A percentile compares a stretch with the other conserved stretches of the same genome.
Evolutionary conservation across 768 basidiomycete species (phyloP).

Genomic region (Tricholoma hemisulphureum): DNA sequence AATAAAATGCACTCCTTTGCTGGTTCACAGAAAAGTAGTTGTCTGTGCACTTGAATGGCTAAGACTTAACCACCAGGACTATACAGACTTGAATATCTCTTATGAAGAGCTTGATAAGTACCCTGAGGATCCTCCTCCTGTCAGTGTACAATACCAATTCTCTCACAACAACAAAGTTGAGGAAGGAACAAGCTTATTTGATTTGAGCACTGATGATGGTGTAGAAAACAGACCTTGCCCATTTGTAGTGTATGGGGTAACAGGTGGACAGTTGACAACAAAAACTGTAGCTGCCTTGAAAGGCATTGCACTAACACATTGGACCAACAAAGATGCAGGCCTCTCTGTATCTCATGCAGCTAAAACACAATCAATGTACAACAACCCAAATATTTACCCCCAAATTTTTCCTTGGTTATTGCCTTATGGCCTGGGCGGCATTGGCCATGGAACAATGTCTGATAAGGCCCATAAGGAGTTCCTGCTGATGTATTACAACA

Average conservation of each 20-base stretch:
- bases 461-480: no score
- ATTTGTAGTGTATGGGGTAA: slow-evolving; percentile 38
- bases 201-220: no score
- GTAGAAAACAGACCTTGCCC: no score
- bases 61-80: slow-evolving; percentile 33
- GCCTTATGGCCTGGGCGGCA: no score
- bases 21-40: neutral
- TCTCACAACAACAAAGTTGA: slow-evolving; percentile 17
- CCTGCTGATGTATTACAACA: slow-evolving; percentile 33
- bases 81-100: slow-evolving; percentile 31
- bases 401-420: neutral
- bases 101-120: slow-evolving; percentile 22
- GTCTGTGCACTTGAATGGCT: slow-evolving; percentile 32
- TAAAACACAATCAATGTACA: slow-evolving; percentile 28
- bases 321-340: slow-evolving; percentile 21
- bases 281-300: slow-evolving; percentile 18
- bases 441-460: no score
- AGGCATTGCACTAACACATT: no score
- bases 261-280: slow-evolving; percentile 20
- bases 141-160: slow-evolving; percentile 20
- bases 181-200: slow-evolving; percentile 24
- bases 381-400: slow-evolving; percentile 6
- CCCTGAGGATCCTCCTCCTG: slow-evolving; percentile 20
- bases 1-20: slow-evolving; percentile 5
- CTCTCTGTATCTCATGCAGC: slow-evolving; percentile 27